Base-by-base conservation (phyloP, 257 asterid genomes). In the Lantana camara region DNA sequence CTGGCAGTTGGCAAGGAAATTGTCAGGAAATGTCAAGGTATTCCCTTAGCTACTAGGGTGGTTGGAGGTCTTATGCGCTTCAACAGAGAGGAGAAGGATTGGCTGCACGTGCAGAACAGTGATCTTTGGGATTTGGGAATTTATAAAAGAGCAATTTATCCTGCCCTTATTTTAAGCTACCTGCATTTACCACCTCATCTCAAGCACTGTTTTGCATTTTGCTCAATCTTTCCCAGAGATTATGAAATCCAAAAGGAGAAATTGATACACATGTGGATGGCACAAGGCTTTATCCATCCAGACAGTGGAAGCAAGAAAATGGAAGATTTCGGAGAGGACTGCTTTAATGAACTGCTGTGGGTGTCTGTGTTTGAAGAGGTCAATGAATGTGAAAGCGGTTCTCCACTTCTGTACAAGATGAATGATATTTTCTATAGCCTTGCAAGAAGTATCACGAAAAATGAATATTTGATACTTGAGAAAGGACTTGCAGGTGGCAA, bases 291-390 rank as follows among this genome's bases (percentile, higher is more conserved):
- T 24, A 65, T 69, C 41, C 46, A 50, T 41, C 40, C 75, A 30
- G 67, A 57, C 12, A 50, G 60, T 22, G 79, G 52, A 17, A 59
- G 56, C 21, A 42, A 15, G 24, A 49, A 14, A 40, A 11, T 51
- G 58, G 79, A 74, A 50, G 75, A 63, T 21, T 69, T 63, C 12
- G 79, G 75, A 14, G 68, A 66, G 5, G 80, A 69, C 32, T 75
- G 69, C 22, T 75, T 75, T 19, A 52, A 58, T 21, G 75, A 75
- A 46, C 64, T 75, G 51, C 38, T 75, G 20, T 58, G 65, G 27
- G 47, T 69, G 54, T 69, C 69, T 15, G 51, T 58, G 64, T 64
- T 75, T 13, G 66, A 64, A 64, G 37, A 64, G 45, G 49, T 55
- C 44, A 13, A 32, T 7, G 14, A 57, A 6, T 29, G 19, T 51